A percentile compares a stretch with the other conserved stretches of the same genome.
Conservation (phyloP, 192 early-diverging fungal species). For the Chytriomyces sp. region DNA sequence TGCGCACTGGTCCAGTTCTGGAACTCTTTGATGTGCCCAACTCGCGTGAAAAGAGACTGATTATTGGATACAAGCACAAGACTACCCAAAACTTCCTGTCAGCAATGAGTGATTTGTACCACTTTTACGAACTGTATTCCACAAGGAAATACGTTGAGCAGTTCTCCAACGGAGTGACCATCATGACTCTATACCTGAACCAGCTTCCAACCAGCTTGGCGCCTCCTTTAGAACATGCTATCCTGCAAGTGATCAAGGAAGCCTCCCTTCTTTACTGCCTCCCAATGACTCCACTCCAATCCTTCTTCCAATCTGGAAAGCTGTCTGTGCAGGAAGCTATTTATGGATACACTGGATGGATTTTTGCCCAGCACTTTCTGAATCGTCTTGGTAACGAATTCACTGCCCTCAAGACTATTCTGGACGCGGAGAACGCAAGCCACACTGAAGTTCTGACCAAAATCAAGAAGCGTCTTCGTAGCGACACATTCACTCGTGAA, state of each 20-base stretch:
- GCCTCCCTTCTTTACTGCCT: constrained; percentile 95
- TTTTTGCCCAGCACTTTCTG: constrained; percentile 98
- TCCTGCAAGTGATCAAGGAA: constrained; percentile 95
- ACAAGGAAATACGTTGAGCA: constrained; percentile 98
- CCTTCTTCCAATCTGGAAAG: constrained; percentile 89
- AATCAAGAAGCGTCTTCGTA: constrained; percentile 97
- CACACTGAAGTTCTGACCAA: constrained; percentile 93
- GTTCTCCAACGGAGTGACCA: constrained; percentile 97
- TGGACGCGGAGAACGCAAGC: constrained; percentile 78
- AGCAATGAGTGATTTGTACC: constrained; percentile 96
- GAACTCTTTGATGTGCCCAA: constrained; percentile 89
- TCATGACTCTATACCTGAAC: constrained; percentile 90
- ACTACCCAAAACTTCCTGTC: constrained; percentile 94
- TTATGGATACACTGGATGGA: constrained; percentile 96
- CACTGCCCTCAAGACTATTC: constrained; percentile 78
- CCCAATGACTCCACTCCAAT: constrained; percentile 92
- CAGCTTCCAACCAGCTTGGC: constrained; percentile 78
- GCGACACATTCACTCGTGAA: constrained; percentile 97
- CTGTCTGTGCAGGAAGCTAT: constrained; percentile 93
- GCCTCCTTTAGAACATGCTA: constrained; percentile 83
- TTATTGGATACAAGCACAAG: constrained; percentile 85
- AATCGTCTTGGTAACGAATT: constrained; percentile 97
- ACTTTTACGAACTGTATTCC: constrained; percentile 95
- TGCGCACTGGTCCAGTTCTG: constrained; percentile 91
- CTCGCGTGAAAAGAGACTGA: constrained; percentile 84